A percentile compares a stretch with the other conserved stretches of the same genome.
Conservation (phyloP, 164 flowering plant species). For the Chimonanthus salicifolius region DNA sequence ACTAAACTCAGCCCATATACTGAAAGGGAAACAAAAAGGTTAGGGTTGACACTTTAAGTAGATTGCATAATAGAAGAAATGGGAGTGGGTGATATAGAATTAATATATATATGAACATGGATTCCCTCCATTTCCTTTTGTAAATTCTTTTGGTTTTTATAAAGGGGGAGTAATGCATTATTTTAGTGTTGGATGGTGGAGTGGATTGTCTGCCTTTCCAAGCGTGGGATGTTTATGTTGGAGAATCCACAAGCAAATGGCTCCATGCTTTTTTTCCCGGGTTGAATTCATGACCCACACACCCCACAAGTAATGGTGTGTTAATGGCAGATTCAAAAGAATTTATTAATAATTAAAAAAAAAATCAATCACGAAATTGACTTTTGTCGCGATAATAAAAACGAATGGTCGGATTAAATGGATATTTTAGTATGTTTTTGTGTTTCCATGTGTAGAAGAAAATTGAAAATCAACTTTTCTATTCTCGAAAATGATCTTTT, state of each 20-base stretch:
- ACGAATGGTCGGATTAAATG: no score
- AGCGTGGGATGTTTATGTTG: constrained; percentile 82
- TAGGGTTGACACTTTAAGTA: constrained; percentile 4
- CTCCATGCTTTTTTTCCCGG: constrained; percentile 32
- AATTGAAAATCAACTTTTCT: no score
- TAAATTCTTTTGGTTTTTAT: constrained; percentile 18
- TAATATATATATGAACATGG: constrained; percentile 17
- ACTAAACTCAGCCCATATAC: constrained; percentile 3
- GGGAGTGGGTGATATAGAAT: constrained; percentile 7
- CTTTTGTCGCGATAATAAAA: neutral
- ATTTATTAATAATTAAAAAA: neutral
- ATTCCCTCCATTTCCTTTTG: constrained; percentile 24
- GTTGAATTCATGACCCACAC: constrained; percentile 40
- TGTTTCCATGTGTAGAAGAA: no score
- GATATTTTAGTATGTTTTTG: no score
- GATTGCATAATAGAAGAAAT: neutral
- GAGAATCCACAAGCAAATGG: constrained; percentile 81
- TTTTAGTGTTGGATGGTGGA: constrained; percentile 33
- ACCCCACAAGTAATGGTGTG: constrained; percentile 16
- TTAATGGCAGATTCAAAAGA: constrained; percentile 12
- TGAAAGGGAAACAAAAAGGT: neutral
- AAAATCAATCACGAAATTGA: neutral
- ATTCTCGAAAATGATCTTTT: no score
- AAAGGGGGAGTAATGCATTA: constrained; percentile 13
- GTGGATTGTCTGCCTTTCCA: constrained; percentile 45